Evolutionary conservation across 1,284 basidiomycete genomes (phyloP).

Genomic region (Wallemia mellicola): DNA sequence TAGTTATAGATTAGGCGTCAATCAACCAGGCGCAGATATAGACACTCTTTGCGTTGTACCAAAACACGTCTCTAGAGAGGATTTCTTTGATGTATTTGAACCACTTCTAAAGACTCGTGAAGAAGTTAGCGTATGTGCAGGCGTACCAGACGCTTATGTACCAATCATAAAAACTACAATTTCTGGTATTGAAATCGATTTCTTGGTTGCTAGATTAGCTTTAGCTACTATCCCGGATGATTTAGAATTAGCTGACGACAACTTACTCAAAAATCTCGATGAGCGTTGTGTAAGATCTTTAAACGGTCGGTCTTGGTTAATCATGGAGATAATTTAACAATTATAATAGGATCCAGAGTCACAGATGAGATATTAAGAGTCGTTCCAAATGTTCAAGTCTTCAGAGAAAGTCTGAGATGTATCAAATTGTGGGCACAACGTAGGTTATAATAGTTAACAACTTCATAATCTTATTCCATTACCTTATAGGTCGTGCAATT

Average conservation of each 20-base stretch:
- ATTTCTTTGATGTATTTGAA: conserved; percentile 83
- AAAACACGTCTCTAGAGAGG: conserved; percentile 74
- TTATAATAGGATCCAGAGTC: conserved; percentile 49
- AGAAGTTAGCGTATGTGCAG: conserved; percentile 43
- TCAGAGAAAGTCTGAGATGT: conserved; percentile 73
- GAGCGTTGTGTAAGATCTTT: conserved; percentile 83
- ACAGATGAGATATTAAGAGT: conserved; percentile 86
- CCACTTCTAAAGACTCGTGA: conserved; percentile 60
- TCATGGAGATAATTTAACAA: conserved; percentile 3
- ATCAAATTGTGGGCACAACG: conserved; percentile 96
- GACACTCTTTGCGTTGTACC: conserved; percentile 97
- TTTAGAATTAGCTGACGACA: conserved; percentile 64
- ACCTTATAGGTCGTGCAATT: conserved; percentile 47
- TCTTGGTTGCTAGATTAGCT: conserved; percentile 61
- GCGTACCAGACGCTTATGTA: conserved; percentile 84
- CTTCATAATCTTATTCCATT: background rate
- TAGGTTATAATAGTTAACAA: conserved; percentile 19
- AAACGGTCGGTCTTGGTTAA: conserved; percentile 29
- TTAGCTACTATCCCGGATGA: conserved; percentile 67
- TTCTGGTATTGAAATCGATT: conserved; percentile 72
- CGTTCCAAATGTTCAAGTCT: conserved; percentile 79
- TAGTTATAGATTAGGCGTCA: conserved; percentile 71
- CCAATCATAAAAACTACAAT: conserved; percentile 82
- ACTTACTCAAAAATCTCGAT: conserved; percentile 69
- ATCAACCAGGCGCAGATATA: conserved; percentile 86